Evolutionary conservation across 495 filamentous ascomycete genomes (phyloP).

Genomic region (Thozetella sp.): DNA sequence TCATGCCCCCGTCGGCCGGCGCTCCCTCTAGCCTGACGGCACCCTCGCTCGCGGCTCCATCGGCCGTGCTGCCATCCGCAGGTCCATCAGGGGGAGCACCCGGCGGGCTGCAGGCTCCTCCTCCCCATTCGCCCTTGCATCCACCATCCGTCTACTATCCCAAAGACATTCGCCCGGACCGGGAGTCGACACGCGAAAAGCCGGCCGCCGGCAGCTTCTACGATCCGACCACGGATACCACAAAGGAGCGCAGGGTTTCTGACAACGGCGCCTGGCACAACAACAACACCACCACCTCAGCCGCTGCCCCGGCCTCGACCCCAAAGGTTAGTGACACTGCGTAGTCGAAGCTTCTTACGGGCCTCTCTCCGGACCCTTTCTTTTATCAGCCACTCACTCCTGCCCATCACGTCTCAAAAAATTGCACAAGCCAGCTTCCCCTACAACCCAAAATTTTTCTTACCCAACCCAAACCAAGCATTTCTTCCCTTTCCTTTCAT

Average conservation of each 20-base stretch:
- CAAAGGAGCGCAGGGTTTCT: conserved; percentile 44
- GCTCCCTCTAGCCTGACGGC: conserved; percentile 13
- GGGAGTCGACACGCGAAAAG: conserved; percentile 41
- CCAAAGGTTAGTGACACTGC: conserved; percentile 11
- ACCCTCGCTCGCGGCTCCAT: conserved; percentile 25
- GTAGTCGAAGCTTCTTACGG: conserved; percentile 6
- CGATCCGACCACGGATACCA: conserved; percentile 56
- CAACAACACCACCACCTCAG: not conserved
- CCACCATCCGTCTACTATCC: conserved; percentile 29
- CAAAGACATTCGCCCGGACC: conserved; percentile 25
- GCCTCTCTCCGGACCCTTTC: conserved; percentile 8
- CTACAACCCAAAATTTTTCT: conserved; percentile 16
- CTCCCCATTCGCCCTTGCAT: conserved; percentile 29
- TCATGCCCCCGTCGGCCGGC: conserved; percentile 20
- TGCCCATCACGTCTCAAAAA: not conserved
- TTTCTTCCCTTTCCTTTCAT: conserved; percentile 30
- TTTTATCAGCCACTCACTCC: conserved; percentile 13
- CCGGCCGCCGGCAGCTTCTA: conserved; percentile 49
- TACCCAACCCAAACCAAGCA: conserved; percentile 34
- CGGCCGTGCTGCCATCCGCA: conserved; percentile 11
- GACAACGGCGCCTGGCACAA: conserved; percentile 29
- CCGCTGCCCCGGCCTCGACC: conserved; percentile 13
- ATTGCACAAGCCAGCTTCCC: not conserved
- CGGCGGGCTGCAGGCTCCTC: conserved; percentile 14
- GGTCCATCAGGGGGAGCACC: conserved; percentile 7